Evolutionary conservation across 1,284 basidiomycete species (phyloP).

Genomic region (Baeospora myosura): DNA sequence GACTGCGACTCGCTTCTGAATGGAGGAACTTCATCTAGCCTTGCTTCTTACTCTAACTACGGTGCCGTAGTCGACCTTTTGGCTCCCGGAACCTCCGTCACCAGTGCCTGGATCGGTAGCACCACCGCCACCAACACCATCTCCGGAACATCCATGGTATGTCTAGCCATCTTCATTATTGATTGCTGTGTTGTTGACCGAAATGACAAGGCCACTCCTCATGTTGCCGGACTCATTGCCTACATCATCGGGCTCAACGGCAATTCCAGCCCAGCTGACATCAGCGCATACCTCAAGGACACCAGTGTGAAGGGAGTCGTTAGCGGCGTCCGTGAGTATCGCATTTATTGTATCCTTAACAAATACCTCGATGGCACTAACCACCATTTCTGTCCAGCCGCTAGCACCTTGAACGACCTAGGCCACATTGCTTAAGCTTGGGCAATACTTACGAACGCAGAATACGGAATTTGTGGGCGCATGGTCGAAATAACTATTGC

Average conservation of each 20-base stretch:
- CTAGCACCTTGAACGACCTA: too few relatives aligned
- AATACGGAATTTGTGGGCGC: too few relatives aligned
- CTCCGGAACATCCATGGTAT: constrained; percentile 68
- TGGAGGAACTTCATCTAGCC: constrained; percentile 60
- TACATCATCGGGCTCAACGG: constrained; percentile 56
- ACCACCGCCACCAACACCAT: constrained; percentile 57
- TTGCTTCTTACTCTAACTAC: constrained; percentile 85
- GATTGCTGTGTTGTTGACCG: too few relatives aligned
- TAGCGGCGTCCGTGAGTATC: constrained; percentile 20
- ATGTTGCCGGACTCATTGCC: constrained; percentile 69
- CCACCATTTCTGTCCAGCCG: too few relatives aligned
- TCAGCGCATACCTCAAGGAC: constrained; percentile 17
- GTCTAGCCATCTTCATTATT: too few relatives aligned
- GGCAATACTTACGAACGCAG: too few relatives aligned
- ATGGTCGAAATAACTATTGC: too few relatives aligned
- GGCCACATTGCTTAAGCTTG: too few relatives aligned
- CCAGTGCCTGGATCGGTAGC: constrained; percentile 56
- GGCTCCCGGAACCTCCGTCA: constrained; percentile 51
- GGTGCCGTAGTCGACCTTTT: constrained; percentile 80
- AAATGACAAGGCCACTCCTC: constrained; percentile 63
- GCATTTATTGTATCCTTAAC: too few relatives aligned
- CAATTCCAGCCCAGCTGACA: constrained; percentile 19
- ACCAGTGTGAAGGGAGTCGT: constrained; percentile 19
- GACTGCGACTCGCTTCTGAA: constrained; percentile 78
- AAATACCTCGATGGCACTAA: too few relatives aligned